Evolutionary conservation across 2,329 filamentous ascomycete genomes (phyloP).

Genomic region (Tolypocladium tropicale): DNA sequence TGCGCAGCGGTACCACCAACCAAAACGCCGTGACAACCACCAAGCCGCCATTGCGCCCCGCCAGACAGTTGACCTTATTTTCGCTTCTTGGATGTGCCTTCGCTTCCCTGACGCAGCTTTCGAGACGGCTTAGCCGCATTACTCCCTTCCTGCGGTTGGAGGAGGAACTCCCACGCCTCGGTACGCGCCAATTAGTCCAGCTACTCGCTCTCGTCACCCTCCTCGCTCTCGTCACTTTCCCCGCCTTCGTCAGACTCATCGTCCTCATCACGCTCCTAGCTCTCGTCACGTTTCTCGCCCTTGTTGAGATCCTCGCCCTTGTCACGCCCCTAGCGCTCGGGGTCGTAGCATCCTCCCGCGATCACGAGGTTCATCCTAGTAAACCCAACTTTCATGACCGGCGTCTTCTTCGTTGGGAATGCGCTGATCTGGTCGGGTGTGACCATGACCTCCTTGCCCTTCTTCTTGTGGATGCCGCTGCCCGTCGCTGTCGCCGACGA

Average conservation of each 20-base stretch:
- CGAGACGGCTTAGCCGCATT: background rate
- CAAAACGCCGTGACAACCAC: background rate
- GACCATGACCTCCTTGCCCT: conserved; percentile 80
- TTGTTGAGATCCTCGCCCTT: background rate
- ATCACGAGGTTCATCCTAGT: conserved; percentile 92
- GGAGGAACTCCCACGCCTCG: background rate
- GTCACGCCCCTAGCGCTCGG: conserved; percentile 28
- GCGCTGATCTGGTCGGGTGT: conserved; percentile 89
- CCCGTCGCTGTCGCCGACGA: conserved; percentile 15
- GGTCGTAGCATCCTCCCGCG: conserved; percentile 64
- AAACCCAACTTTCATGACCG: conserved; percentile 86
- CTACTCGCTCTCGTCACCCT: background rate
- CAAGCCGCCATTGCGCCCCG: background rate
- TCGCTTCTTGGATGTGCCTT: background rate
- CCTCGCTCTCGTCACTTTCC: conserved; percentile 34
- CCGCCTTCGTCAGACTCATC: too few species aligned
- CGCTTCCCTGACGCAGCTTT: background rate
- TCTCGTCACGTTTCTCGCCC: too few species aligned
- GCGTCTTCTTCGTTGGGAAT: conserved; percentile 92
- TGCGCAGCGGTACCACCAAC: background rate
- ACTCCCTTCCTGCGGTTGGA: background rate
- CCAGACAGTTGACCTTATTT: background rate
- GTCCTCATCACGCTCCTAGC: too few species aligned
- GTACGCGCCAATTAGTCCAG: too few species aligned
- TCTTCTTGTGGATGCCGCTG: conserved; percentile 50